Conservation (phyloP, 1,284 basidiomycete genomes). For the Ceratorhiza oryzae-sativae region DNA sequence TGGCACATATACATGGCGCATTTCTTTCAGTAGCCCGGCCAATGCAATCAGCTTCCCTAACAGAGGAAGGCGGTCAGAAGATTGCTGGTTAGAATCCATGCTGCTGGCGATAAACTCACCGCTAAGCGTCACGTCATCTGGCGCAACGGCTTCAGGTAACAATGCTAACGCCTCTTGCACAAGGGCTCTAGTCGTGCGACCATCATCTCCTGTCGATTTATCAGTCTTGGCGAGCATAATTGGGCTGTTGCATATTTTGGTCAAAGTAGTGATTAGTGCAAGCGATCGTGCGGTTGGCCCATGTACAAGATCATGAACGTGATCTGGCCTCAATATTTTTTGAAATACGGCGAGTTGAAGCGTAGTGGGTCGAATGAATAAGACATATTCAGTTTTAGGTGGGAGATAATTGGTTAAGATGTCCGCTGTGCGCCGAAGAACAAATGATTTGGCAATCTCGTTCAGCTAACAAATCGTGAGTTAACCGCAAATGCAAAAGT, state of each 20-base stretch:
- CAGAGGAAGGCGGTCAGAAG: neutral
- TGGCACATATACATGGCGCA: constrained; percentile 61
- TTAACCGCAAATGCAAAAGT: no score
- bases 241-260: constrained; percentile 94
- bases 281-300: constrained; percentile 79
- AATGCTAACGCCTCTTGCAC: constrained; percentile 69
- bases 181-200: constrained; percentile 51
- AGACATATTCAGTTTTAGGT: constrained; percentile 93
- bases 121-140: constrained; percentile 77
- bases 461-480: constrained; percentile 61
- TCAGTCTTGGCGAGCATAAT: constrained; percentile 72
- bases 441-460: constrained; percentile 83
- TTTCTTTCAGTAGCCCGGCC: constrained; percentile 70
- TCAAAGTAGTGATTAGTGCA: constrained; percentile 80
- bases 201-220: constrained; percentile 63
- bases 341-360: constrained; percentile 85
- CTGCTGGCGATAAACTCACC: constrained; percentile 55
- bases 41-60: constrained; percentile 84
- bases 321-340: constrained; percentile 73
- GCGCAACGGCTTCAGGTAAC: constrained; percentile 67
- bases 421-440: constrained; percentile 85
- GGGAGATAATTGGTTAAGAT: constrained; percentile 87
- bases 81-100: neutral
- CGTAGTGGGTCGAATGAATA: constrained; percentile 84
- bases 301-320: constrained; percentile 68